Evolutionary conservation across 495 filamentous ascomycete genomes (phyloP).

Genomic region (Aspergillus sclerotioniger): DNA sequence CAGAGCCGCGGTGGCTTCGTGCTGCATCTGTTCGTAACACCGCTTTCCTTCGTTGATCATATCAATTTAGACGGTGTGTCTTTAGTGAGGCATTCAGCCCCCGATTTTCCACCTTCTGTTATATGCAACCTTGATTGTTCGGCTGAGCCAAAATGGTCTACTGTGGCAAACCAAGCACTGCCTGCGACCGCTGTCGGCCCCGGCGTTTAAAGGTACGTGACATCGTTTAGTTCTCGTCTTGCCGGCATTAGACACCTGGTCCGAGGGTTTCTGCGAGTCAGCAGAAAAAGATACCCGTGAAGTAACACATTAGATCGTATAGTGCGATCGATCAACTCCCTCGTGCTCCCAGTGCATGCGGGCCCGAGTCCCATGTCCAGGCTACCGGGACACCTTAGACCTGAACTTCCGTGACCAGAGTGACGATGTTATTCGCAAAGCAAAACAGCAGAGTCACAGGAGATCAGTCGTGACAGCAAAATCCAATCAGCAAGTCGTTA

Average conservation of each 20-base stretch:
- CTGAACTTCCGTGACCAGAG: constrained; percentile 18
- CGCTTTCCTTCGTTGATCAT: too few relatives aligned
- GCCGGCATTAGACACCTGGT: not conserved
- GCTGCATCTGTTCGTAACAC: too few relatives aligned
- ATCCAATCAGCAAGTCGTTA: not conserved
- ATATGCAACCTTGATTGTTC: too few relatives aligned
- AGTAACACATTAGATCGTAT: not conserved
- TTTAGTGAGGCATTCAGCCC: too few relatives aligned
- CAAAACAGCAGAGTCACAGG: not conserved
- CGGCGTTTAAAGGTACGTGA: not conserved
- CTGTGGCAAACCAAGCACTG: not conserved
- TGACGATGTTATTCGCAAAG: constrained; percentile 16
- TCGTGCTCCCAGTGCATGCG: constrained; percentile 14
- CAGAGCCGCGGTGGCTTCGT: too few relatives aligned
- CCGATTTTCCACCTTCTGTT: too few relatives aligned
- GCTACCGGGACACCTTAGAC: constrained; percentile 16
- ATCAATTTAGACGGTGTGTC: too few relatives aligned
- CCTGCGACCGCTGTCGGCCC: not conserved
- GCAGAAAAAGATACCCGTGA: too few relatives aligned
- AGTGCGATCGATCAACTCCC: not conserved
- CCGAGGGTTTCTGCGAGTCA: not conserved
- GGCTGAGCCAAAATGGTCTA: not conserved
- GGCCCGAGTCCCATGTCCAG: constrained; percentile 15
- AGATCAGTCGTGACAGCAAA: not conserved
- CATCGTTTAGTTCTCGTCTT: not conserved